Evolutionary conservation across 768 basidiomycete genomes (phyloP).

Genomic region (Megacollybia marginata): DNA sequence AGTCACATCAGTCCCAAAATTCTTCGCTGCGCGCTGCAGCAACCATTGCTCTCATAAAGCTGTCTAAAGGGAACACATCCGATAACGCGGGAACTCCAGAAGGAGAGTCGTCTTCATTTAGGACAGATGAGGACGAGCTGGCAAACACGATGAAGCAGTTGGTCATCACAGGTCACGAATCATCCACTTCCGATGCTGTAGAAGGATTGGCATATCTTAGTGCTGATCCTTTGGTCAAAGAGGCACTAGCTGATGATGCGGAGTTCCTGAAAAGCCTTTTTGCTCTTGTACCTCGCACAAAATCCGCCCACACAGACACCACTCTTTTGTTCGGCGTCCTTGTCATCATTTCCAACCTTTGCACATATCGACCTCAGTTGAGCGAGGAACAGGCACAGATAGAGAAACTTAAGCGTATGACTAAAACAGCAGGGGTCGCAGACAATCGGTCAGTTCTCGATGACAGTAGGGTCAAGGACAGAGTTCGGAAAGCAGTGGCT

Average conservation of each 20-base stretch:
- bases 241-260: constrained; percentile 45
- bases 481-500: constrained; percentile 50
- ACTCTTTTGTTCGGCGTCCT: constrained; percentile 73
- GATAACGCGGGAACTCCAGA: constrained; percentile 32
- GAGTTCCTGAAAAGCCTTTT: constrained; percentile 52
- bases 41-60: constrained; percentile 72
- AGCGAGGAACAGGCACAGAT: constrained; percentile 81
- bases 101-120: constrained; percentile 8
- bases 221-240: constrained; percentile 53
- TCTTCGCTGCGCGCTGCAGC: constrained; percentile 48
- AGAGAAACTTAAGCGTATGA: constrained; percentile 72
- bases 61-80: constrained; percentile 47
- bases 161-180: constrained; percentile 32
- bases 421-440: constrained; percentile 29
- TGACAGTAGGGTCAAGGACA: constrained; percentile 53
- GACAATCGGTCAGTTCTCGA: constrained; percentile 40
- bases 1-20: constrained; percentile 41
- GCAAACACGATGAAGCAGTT: constrained; percentile 51
- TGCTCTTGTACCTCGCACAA: constrained; percentile 46
- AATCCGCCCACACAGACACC: constrained; percentile 23
- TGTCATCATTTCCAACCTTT: constrained; percentile 69
- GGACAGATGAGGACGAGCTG: constrained; percentile 34
- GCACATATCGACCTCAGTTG: constrained; percentile 59
- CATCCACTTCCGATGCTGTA: constrained; percentile 54
- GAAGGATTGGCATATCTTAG: constrained; percentile 87